Evolutionary conservation across 306 rosid genomes (phyloP), one percentile per base, ranked within the genome.

Genomic region (Chamaecrista fasciculata): DNA sequence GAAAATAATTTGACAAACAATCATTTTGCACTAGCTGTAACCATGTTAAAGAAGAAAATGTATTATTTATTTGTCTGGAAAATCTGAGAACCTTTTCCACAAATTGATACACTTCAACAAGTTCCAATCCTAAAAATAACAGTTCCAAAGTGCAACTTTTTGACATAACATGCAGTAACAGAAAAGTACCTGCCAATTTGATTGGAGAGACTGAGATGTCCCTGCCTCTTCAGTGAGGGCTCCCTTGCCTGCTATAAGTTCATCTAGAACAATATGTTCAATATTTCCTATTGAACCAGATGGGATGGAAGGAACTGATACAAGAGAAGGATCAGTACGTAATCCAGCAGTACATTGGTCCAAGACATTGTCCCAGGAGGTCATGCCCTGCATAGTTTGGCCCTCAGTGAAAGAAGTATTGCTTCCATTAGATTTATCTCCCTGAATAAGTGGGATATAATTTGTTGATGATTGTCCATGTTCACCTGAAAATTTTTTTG

Each of bases 141-240:
- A 37, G 71, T 57, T 10, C 52, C 51, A 46, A 62, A 62, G 26
- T 28, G 43, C 64, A 36, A 74, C 42, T 34, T 36, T 18, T 21
- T 72, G 56, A 37, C 67, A 74, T 28, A 70, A 18, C 25, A 43
- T 64, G 60, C 29, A 56, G 64, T 62, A 67, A 16, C n/a, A 67
- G 33, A 25, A 67, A 67, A 72, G 72, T 83, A 91, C 97, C 97
- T 83, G 89, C 93, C 96, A 88, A 68, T 72, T 80, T 44, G 89
- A 71, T 73, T 79, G 75, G 51, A 79, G 68, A 69, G 89, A 58
- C 74, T 62, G 76, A 71, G 86, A 75, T 75, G 53, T 81, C 66
- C 75, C 83, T 50, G 72, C 77, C 72, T 79, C 84, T 74, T 61
- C 80, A 52, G 67, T 62, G 40, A 76, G 46, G 57, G 53, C 59